Conservation (phyloP, 2,329 filamentous ascomycete species). For the Chrysoporthe deuterocubensis region DNA sequence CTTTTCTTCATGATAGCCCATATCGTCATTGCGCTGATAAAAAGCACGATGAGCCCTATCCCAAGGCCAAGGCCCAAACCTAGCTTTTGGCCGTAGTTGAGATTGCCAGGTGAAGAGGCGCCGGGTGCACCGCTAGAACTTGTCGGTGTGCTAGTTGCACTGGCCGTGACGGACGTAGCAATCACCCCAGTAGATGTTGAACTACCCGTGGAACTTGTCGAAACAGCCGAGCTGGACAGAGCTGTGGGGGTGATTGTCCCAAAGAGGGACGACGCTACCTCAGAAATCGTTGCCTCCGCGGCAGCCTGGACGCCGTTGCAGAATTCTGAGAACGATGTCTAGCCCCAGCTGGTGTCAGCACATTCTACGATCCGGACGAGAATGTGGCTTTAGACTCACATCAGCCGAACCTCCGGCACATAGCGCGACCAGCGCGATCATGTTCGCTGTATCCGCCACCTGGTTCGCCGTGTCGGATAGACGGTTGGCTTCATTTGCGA, state of each 20-base stretch:
- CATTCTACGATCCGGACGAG: not conserved
- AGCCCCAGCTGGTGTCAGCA: not conserved
- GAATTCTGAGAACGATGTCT: not conserved
- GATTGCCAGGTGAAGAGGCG: no score
- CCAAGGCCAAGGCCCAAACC: constrained; percentile 4
- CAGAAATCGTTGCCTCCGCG: not conserved
- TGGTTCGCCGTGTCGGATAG: constrained; percentile 6
- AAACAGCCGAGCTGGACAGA: not conserved
- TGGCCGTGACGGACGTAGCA: not conserved
- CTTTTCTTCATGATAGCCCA: not conserved
- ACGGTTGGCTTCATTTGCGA: constrained; percentile 9
- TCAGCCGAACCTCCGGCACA: constrained; percentile 7
- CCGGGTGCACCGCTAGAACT: not conserved
- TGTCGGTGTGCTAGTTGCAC: not conserved
- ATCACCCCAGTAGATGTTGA: not conserved
- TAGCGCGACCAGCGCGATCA: constrained; percentile 15
- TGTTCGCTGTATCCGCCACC: constrained; percentile 12
- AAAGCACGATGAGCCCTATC: not conserved
- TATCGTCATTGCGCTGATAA: not conserved
- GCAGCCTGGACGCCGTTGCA: constrained; percentile 11
- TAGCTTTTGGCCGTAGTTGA: not conserved
- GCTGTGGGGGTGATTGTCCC: not conserved
- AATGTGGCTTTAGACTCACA: constrained; percentile 5
- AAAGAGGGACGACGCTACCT: constrained; percentile 7
- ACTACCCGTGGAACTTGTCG: not conserved